Conservation (phyloP, 2,329 filamentous ascomycete species). For the Neonectria coccinea region DNA sequence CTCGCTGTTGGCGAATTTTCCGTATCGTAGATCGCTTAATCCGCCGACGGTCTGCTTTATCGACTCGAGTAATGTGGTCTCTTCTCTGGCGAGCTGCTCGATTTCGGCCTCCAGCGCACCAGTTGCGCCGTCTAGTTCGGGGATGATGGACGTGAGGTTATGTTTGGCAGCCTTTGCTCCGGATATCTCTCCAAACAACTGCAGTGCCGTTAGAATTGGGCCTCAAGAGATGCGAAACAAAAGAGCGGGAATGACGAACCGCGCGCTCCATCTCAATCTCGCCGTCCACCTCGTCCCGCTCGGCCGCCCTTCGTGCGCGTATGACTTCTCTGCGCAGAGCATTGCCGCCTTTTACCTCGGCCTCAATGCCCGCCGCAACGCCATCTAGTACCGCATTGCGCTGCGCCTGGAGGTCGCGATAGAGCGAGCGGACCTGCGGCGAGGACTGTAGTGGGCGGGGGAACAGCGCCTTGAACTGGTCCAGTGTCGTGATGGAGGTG, state of each 20-base stretch:
- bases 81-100: constrained; percentile 72
- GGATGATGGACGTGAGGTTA: constrained; percentile 72
- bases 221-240: neutral
- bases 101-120: constrained; percentile 76
- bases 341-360: constrained; percentile 72
- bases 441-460: constrained; percentile 74
- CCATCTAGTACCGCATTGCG: constrained; percentile 75
- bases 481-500: constrained; percentile 77
- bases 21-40: constrained; percentile 86
- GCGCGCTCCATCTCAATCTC: constrained; percentile 73
- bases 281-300: constrained; percentile 68
- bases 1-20: constrained; percentile 74
- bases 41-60: constrained; percentile 76
- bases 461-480: constrained; percentile 82
- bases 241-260: constrained; percentile 51
- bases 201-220: constrained; percentile 16
- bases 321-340: constrained; percentile 69
- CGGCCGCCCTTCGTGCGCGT: constrained; percentile 63
- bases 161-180: constrained; percentile 65
- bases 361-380: constrained; percentile 73
- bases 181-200: constrained; percentile 69
- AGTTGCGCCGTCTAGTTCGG: constrained; percentile 76
- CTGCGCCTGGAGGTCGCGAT: constrained; percentile 82
- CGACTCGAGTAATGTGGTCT: constrained; percentile 67
- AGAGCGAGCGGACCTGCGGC: constrained; percentile 76